Conservation (phyloP, 139 green algal genomes). For the Pycnococcus provasolii region DNA sequence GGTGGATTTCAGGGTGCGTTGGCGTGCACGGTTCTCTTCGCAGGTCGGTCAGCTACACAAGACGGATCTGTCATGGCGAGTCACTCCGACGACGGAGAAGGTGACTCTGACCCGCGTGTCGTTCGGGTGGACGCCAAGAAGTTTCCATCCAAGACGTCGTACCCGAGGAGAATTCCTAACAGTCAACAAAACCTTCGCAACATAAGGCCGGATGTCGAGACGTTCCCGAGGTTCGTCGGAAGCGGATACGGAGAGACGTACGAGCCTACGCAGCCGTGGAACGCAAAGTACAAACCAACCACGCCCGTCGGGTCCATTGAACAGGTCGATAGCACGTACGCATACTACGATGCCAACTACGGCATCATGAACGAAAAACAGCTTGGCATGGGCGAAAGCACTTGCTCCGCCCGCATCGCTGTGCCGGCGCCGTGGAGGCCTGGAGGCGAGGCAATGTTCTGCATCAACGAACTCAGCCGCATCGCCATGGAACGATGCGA, state of each 20-base stretch:
- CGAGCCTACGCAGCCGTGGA: background rate
- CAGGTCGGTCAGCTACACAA: background rate
- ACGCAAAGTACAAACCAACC: background rate
- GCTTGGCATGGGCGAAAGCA: slow-evolving; percentile 23
- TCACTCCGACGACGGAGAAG: slow-evolving; percentile 8
- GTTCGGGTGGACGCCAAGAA: background rate
- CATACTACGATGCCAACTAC: slow-evolving; percentile 21
- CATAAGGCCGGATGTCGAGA: background rate
- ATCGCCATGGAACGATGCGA: slow-evolving; percentile 26
- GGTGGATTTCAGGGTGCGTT: too few species aligned
- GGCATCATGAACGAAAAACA: slow-evolving; percentile 21
- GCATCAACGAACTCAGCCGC: slow-evolving; percentile 21
- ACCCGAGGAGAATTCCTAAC: too few species aligned
- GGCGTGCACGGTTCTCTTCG: background rate
- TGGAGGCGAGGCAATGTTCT: slow-evolving; percentile 14
- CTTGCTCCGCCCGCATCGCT: slow-evolving; percentile 10
- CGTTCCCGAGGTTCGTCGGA: background rate
- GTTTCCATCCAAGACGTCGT: too few species aligned
- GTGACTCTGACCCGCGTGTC: background rate
- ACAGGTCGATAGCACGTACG: slow-evolving; percentile 21
- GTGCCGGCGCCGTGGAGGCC: background rate
- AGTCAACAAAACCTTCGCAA: too few species aligned
- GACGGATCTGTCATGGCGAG: slow-evolving; percentile 3
- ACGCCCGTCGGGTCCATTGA: slow-evolving; percentile 13
- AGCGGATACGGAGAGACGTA: background rate